phyloP scores from a whole-genome alignment of 805 yeast species.

The Tetrapisispora pingtungensis region DNA sequence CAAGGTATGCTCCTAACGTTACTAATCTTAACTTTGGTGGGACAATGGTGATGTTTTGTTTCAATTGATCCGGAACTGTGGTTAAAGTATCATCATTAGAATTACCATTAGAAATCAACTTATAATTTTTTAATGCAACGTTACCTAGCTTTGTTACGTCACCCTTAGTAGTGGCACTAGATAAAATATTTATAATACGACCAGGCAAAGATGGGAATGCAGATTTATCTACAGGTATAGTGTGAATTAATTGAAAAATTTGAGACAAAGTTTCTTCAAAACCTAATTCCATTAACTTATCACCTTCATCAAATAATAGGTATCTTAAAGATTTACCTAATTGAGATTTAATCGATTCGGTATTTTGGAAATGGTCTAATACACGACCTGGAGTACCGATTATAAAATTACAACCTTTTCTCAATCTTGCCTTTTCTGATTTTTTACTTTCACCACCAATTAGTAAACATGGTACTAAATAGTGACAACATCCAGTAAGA shows the following conservation, averaged over 20 bases:
- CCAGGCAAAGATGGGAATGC: conserved; percentile 53
- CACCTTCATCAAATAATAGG: conserved; percentile 95
- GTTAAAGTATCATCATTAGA: conserved; percentile 35
- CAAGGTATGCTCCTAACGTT: conserved; percentile 58
- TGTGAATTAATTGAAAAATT: conserved; percentile 53
- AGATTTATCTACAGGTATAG: conserved; percentile 30
- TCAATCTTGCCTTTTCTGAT: conserved; percentile 86
- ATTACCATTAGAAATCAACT: conserved; percentile 43
- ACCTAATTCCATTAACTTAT: conserved; percentile 88
- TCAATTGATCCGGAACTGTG: conserved; percentile 82
- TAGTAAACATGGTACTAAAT: conserved; percentile 89
- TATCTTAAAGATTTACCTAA: conserved; percentile 61
- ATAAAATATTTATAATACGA: conserved; percentile 65
- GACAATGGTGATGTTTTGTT: conserved; percentile 70
- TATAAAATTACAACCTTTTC: conserved; percentile 93
- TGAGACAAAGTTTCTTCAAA: conserved; percentile 86
- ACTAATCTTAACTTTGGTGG: conserved; percentile 91
- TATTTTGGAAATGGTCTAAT: conserved; percentile 88
- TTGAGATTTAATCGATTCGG: conserved; percentile 53
- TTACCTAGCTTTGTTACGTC: conserved; percentile 75
- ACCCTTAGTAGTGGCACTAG: conserved; percentile 89
- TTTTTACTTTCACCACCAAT: conserved; percentile 98
- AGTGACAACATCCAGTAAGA: conserved; percentile 65
- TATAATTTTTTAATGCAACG: conserved; percentile 62
- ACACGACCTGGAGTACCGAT: conserved; percentile 97